A percentile compares a stretch with the other conserved stretches of the same genome.
These are phyloP conservation scores for Acer negundo DNA, from an alignment of 345 rosid genomes.

Conservation along the genomic window DNA sequence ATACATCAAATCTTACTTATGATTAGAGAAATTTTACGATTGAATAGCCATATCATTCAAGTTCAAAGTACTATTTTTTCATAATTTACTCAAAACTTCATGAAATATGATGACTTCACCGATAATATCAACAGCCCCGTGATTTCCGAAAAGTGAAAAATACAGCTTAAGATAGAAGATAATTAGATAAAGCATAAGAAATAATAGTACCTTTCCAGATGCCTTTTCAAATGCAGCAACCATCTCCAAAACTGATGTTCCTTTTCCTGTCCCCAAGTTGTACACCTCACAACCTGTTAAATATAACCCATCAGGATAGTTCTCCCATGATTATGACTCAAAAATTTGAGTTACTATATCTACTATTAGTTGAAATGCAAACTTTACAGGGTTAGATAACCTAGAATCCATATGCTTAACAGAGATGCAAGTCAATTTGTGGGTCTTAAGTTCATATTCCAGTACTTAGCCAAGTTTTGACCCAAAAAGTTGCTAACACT, in stretches of 20 bases:
- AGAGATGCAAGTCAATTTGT: background rate
- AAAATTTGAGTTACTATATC: background rate
- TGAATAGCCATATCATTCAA: background rate
- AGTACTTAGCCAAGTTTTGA: background rate
- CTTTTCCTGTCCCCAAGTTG: slow-evolving; percentile 95
- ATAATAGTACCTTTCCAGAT: slow-evolving; percentile 68
- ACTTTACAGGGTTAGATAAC: background rate
- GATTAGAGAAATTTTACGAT: background rate
- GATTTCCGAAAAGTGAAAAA: background rate
- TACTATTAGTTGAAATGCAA: background rate
- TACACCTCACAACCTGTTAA: slow-evolving; percentile 84
- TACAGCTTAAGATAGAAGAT: background rate
- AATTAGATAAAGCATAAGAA: no score
- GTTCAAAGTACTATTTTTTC: no score
- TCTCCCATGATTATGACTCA: background rate
- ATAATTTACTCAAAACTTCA: no score
- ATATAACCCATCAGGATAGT: background rate
- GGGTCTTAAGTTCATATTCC: background rate
- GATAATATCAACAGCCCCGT: background rate
- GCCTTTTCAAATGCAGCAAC: slow-evolving; percentile 91
- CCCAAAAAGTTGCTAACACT: background rate
- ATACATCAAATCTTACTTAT: background rate
- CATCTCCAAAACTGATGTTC: slow-evolving; percentile 97
- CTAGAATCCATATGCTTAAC: background rate
- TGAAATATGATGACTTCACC: background rate